A percentile compares a stretch with the other conserved stretches of the same genome.
These are phyloP conservation scores for Dicorynia guianensis DNA, from an alignment of 306 rosid genomes.

Conservation along the genomic window DNA sequence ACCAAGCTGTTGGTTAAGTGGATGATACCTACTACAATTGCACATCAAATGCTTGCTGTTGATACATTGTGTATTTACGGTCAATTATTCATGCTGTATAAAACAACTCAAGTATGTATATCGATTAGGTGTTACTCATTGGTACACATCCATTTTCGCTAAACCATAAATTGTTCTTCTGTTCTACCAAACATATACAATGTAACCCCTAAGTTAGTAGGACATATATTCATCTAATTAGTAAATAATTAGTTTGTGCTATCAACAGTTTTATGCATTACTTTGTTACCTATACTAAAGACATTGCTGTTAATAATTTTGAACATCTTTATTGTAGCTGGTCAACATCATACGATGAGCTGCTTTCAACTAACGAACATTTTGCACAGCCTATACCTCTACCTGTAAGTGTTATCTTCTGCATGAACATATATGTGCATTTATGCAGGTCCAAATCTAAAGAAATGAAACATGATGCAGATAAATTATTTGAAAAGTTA, in stretches of 20 bases:
- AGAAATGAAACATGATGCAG: background rate
- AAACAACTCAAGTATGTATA: no score
- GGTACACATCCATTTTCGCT: background rate
- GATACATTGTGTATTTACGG: no score
- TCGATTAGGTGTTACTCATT: background rate
- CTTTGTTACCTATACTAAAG: constrained; percentile 20
- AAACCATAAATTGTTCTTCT: background rate
- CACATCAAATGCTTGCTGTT: no score
- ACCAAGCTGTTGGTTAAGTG: no score
- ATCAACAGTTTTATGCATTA: constrained; percentile 19
- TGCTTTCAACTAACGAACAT: constrained; percentile 73
- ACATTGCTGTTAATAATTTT: constrained; percentile 8
- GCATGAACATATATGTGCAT: constrained; percentile 18
- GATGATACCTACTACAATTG: no score
- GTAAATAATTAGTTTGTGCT: background rate
- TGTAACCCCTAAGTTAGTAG: background rate
- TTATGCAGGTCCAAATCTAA: constrained; percentile 15
- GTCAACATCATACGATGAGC: constrained; percentile 91
- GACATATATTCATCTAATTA: background rate
- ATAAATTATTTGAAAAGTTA: background rate
- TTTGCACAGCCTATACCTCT: constrained; percentile 86
- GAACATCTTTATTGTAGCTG: constrained; percentile 69
- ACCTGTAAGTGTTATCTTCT: constrained; percentile 63
- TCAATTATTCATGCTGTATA: no score
- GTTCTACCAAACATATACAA: no score